These are phyloP conservation scores for Fusarium brachygibbosum DNA, from an alignment of 2,329 filamentous ascomycete genomes.

Conservation along the genomic window DNA sequence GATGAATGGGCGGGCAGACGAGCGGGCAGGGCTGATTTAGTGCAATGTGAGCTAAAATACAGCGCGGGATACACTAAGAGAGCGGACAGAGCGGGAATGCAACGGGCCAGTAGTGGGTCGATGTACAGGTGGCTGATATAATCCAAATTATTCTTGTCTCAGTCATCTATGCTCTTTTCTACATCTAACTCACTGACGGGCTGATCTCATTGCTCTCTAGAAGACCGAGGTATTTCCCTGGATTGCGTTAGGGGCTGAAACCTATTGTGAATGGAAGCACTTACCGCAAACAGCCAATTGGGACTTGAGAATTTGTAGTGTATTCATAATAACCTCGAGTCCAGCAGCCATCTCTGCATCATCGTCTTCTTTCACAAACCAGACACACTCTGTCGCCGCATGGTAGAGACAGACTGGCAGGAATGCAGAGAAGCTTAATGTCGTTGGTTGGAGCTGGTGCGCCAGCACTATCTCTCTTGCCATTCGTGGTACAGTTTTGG, in stretches of 20 bases:
- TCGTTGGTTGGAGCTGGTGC: not conserved
- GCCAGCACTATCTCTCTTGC: not conserved
- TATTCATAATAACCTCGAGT: not conserved
- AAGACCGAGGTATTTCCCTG: not conserved
- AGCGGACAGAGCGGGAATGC: conserved; percentile 5
- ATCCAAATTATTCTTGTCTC: too few species aligned
- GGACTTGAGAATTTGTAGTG: not conserved
- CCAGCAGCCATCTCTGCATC: conserved; percentile 2
- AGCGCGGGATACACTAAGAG: too few species aligned
- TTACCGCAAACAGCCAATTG: not conserved
- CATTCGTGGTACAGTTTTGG: not conserved
- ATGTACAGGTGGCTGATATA: too few species aligned
- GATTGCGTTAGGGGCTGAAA: not conserved
- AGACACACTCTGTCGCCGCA: conserved; percentile 12
- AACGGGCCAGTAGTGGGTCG: too few species aligned
- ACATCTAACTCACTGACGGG: too few species aligned
- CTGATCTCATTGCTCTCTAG: not conserved
- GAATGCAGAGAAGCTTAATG: not conserved
- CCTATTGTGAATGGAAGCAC: not conserved
- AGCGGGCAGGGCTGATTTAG: not conserved
- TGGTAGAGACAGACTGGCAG: conserved; percentile 5
- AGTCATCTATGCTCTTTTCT: too few species aligned
- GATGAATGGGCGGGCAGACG: not conserved
- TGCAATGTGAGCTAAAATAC: not conserved
- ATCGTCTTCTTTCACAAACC: conserved; percentile 24